Conservation (phyloP, 106 monocot species). For the Acorus gramineus region DNA sequence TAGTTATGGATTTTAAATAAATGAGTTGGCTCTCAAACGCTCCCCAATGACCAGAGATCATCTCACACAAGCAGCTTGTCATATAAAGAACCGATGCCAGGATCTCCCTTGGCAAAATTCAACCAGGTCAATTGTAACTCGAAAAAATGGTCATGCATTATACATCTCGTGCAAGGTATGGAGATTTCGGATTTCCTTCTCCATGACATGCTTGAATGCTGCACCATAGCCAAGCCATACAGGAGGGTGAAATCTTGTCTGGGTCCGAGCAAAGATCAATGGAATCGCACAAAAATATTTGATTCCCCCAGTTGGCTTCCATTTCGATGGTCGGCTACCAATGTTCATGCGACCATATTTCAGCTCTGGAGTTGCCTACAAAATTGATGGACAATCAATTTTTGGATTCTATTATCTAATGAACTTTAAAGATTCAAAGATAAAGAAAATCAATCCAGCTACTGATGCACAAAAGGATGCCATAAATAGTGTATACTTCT, state of each 20-base stretch:
- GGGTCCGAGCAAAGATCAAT: slow-evolving; percentile 99
- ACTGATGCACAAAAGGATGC: too few relatives aligned
- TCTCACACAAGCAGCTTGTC: slow-evolving; percentile 87
- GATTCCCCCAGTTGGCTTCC: slow-evolving; percentile 94
- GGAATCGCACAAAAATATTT: slow-evolving; percentile 94
- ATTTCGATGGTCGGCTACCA: slow-evolving; percentile 87
- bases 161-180: slow-evolving; percentile 80
- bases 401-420: too few relatives aligned
- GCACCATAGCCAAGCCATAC: slow-evolving; percentile 96
- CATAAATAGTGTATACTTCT: too few relatives aligned
- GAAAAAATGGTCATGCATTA: slow-evolving; percentile 95
- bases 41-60: slow-evolving; percentile 75
- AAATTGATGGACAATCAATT: neutral
- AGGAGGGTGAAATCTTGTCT: slow-evolving; percentile 94
- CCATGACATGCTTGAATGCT: slow-evolving; percentile 66
- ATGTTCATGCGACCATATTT: slow-evolving; percentile 99
- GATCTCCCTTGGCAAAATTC: slow-evolving; percentile 96
- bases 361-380: slow-evolving; percentile 86
- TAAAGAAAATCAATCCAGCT: too few relatives aligned
- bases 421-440: too few relatives aligned
- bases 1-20: too few relatives aligned
- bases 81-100: slow-evolving; percentile 80
- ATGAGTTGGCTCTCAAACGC: slow-evolving; percentile 51
- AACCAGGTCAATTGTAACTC: slow-evolving; percentile 91
- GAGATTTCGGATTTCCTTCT: slow-evolving; percentile 62